A percentile compares a stretch with the other conserved stretches of the same genome.
Evolutionary conservation across 345 rosid genomes (phyloP).

Genomic region (Excoecaria cochinchinensis): DNA sequence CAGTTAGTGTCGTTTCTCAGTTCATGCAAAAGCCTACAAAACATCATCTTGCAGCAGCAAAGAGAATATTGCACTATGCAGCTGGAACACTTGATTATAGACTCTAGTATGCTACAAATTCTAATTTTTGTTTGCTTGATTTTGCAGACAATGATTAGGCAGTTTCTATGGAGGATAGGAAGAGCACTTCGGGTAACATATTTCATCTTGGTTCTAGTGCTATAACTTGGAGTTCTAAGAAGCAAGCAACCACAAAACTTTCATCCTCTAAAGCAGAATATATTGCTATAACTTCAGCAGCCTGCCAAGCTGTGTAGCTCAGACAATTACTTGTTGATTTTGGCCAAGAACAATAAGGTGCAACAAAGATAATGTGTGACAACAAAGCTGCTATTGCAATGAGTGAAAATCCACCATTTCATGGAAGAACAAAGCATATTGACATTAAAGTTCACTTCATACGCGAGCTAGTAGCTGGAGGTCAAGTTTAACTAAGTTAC

Average conservation of each 20-base stretch:
- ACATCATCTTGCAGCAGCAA: no score
- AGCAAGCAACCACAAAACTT: no score
- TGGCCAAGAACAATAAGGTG: no score
- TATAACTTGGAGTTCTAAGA: no score
- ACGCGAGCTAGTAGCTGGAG: neutral
- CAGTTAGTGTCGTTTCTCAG: no score
- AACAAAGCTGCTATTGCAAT: no score
- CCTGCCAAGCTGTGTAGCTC: neutral
- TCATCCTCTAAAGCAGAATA: neutral
- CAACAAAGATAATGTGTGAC: no score
- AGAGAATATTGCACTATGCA: neutral
- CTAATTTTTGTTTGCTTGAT: neutral
- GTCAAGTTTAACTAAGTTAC: neutral
- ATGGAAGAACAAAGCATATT: neutral
- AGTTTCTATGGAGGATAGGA: neutral
- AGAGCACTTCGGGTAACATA: neutral
- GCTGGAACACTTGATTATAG: neutral
- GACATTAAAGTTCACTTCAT: neutral
- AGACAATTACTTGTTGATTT: neutral
- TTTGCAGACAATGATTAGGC: conserved; percentile 1
- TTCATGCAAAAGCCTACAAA: no score
- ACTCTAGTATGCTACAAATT: neutral
- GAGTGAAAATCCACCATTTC: no score
- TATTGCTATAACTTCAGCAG: neutral
- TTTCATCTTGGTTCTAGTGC: no score